phyloP scores from a whole-genome alignment of 192 early-diverging fungal species.

The Endogone sp. region DNA sequence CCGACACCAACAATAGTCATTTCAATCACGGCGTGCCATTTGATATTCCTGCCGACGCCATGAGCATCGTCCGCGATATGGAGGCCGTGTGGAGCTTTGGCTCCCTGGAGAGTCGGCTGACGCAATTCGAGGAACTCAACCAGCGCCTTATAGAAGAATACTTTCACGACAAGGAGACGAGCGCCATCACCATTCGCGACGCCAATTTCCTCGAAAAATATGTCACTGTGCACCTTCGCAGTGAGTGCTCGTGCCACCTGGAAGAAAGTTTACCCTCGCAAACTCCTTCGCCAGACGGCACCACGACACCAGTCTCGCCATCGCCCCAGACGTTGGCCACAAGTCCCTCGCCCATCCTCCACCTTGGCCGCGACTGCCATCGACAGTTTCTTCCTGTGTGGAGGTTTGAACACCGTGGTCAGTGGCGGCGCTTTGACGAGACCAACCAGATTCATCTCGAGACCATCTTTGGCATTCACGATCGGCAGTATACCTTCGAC shows the following conservation, averaged over 20 bases:
- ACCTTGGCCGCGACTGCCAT: neutral
- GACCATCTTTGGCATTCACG: neutral
- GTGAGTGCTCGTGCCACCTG: neutral
- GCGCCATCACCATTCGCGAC: neutral
- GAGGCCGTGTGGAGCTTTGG: neutral
- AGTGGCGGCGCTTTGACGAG: neutral
- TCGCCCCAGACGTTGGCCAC: neutral
- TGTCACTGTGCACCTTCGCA: neutral
- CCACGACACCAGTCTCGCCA: neutral
- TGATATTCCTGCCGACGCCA: neutral
- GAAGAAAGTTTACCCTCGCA: neutral
- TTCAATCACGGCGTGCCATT: neutral
- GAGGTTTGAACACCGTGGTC: neutral
- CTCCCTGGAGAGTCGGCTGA: neutral
- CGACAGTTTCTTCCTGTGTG: neutral
- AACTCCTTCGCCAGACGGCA: neutral
- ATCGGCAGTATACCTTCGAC: neutral
- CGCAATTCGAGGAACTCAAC: neutral
- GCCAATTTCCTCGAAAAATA: neutral
- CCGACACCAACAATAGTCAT: neutral
- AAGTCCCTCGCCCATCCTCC: neutral
- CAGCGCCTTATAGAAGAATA: neutral
- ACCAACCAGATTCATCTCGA: neutral
- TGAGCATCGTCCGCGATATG: neutral
- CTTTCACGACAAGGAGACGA: neutral